phyloP scores from a whole-genome alignment of 2,329 filamentous ascomycete species.

The Penicillium sp. region DNA sequence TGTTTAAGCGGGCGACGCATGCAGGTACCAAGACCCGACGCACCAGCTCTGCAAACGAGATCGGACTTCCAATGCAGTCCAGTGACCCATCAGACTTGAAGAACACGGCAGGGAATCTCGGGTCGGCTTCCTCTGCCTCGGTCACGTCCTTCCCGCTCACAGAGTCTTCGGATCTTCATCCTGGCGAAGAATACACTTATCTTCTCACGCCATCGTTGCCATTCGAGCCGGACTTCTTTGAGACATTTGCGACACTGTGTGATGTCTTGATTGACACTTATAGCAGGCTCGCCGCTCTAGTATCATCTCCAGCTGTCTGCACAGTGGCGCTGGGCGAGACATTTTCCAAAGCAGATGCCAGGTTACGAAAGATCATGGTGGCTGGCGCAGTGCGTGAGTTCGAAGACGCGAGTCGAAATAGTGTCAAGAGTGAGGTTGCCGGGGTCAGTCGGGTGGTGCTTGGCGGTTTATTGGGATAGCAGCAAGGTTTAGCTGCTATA shows the following conservation, averaged over 20 bases:
- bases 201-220: constrained; percentile 88
- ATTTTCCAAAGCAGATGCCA: constrained; percentile 85
- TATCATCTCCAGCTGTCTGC: constrained; percentile 74
- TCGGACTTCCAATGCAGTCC: constrained; percentile 55
- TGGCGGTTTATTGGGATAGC: constrained; percentile 70
- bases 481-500: neutral
- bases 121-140: constrained; percentile 40
- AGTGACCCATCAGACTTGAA: constrained; percentile 51
- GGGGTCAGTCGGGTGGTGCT: constrained; percentile 87
- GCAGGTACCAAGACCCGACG: constrained; percentile 58
- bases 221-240: constrained; percentile 96
- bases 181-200: constrained; percentile 84
- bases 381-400: constrained; percentile 87
- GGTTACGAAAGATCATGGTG: constrained; percentile 84
- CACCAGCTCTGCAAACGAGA: constrained; percentile 60
- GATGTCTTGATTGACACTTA: constrained; percentile 95
- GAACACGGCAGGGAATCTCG: constrained; percentile 42
- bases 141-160: constrained; percentile 46
- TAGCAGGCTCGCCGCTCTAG: constrained; percentile 69
- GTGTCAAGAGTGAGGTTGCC: constrained; percentile 76
- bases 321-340: constrained; percentile 71
- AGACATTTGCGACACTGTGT: constrained; percentile 92
- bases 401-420: constrained; percentile 76
- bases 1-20: constrained; percentile 69
- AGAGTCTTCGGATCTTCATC: constrained; percentile 62